Conservation (phyloP, 139 green algal genomes). For the Chlamydomonas eustigma region DNA sequence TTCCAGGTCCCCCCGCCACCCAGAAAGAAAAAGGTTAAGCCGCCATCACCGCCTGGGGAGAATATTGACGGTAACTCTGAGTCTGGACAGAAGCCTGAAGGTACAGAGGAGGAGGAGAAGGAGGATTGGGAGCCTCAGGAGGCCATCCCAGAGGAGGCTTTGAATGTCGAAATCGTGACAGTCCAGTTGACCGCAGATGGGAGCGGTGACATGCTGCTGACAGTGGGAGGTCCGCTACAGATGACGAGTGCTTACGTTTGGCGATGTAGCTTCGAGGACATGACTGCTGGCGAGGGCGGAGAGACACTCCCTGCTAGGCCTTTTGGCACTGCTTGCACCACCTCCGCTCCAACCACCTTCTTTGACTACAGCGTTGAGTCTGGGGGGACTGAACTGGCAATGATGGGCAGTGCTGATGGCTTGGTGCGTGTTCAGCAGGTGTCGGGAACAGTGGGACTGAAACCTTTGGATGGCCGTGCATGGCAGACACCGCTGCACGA, state of each 20-base stretch:
- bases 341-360: neutral
- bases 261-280: neutral
- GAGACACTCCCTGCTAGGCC: neutral
- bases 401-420: slow-evolving; percentile 34
- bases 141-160: slow-evolving; percentile 22
- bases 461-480: neutral
- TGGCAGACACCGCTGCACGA: slow-evolving; percentile 56
- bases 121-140: slow-evolving; percentile 21
- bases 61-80: no score
- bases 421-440: slow-evolving; percentile 30
- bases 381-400: slow-evolving; percentile 6
- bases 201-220: slow-evolving; percentile 3
- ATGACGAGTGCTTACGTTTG: no score
- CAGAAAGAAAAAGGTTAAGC: slow-evolving; percentile 27
- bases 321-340: neutral
- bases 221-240: no score
- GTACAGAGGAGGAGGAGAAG: no score
- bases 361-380: neutral
- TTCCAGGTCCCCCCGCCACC: slow-evolving; percentile 34
- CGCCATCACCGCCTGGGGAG: no score
- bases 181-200: neutral
- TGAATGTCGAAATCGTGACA: slow-evolving; percentile 17
- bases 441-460: neutral
- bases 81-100: no score
- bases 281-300: neutral